A percentile compares a stretch with the other conserved stretches of the same genome.
Conservation (phyloP, 129 eudicot species). For the Escallonia rubra region DNA sequence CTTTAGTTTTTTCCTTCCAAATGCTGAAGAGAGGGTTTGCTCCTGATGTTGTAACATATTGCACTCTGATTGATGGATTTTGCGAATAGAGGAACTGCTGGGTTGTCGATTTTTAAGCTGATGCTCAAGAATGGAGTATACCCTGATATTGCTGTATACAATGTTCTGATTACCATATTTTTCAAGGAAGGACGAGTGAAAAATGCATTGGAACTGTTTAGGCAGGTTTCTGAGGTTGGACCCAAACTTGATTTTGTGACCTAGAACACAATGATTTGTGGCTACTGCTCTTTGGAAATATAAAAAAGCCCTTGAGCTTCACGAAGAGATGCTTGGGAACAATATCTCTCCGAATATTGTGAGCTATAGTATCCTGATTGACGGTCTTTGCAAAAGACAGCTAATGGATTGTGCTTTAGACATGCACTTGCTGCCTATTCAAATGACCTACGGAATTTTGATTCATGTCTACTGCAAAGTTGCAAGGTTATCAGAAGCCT, state of each 20-base stretch:
- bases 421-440: constrained; percentile 46
- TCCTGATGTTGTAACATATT: constrained; percentile 58
- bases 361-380: constrained; percentile 65
- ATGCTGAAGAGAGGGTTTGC: constrained; percentile 37
- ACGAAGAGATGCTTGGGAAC: constrained; percentile 47
- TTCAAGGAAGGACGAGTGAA: constrained; percentile 22
- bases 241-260: constrained; percentile 71
- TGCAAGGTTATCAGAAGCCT: constrained; percentile 45
- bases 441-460: constrained; percentile 53
- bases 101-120: constrained; percentile 37
- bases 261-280: constrained; percentile 62
- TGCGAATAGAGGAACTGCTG: constrained; percentile 38
- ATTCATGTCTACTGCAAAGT: constrained; percentile 54
- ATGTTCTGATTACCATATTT: constrained; percentile 39
- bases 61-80: constrained; percentile 58
- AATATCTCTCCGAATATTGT: constrained; percentile 51
- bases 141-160: constrained; percentile 54
- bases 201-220: constrained; percentile 38
- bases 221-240: constrained; percentile 33
- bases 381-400: constrained; percentile 64
- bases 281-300: constrained; percentile 44
- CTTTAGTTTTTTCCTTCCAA: constrained; percentile 43
- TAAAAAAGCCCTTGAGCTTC: constrained; percentile 39
- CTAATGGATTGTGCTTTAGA: constrained; percentile 41
- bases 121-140: constrained; percentile 39